These are phyloP conservation scores for Myriangium duriaei DNA, from an alignment of 2,329 filamentous ascomycete species.

Conservation along the genomic window DNA sequence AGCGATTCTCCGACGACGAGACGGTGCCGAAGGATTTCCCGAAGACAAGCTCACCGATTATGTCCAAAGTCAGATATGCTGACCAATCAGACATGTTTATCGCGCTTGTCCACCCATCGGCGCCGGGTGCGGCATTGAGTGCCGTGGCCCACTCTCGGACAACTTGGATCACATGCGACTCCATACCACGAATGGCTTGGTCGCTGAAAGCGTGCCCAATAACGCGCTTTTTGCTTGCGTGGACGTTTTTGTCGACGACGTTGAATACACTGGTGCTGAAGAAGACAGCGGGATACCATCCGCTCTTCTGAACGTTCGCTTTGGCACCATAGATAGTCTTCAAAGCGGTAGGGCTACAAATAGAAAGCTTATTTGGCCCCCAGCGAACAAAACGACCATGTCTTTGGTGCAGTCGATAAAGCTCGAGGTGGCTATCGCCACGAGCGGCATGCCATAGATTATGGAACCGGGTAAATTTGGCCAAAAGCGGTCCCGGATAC, in stretches of 20 bases:
- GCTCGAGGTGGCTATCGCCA: constrained; percentile 18
- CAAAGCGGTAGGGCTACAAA: constrained; percentile 60
- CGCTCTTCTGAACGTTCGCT: constrained; percentile 36
- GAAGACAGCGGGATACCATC: constrained; percentile 29
- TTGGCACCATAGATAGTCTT: constrained; percentile 38
- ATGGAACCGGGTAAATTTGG: constrained; percentile 18
- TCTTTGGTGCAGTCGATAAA: constrained; percentile 48
- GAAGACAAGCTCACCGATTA: constrained; percentile 2
- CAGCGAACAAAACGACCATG: constrained; percentile 58
- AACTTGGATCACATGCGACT: constrained; percentile 1
- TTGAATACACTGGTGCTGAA: too few species aligned
- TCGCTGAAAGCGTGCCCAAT: constrained; percentile 2
- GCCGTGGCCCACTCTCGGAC: background rate
- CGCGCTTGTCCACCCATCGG: background rate
- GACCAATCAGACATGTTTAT: constrained; percentile 3
- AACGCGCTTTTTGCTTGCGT: constrained; percentile 1
- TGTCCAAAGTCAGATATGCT: constrained; percentile 2
- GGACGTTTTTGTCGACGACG: background rate
- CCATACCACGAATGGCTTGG: background rate
- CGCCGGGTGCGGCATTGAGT: background rate
- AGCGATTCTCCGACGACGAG: too few species aligned
- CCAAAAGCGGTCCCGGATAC: constrained; percentile 17
- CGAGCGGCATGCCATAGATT: constrained; percentile 18
- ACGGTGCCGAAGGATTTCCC: constrained; percentile 3
- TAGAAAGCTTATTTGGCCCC: constrained; percentile 63